A percentile compares a stretch with the other conserved stretches of the same genome.
Conservation (phyloP, 1,284 basidiomycete genomes). For the Fomes fomentarius region DNA sequence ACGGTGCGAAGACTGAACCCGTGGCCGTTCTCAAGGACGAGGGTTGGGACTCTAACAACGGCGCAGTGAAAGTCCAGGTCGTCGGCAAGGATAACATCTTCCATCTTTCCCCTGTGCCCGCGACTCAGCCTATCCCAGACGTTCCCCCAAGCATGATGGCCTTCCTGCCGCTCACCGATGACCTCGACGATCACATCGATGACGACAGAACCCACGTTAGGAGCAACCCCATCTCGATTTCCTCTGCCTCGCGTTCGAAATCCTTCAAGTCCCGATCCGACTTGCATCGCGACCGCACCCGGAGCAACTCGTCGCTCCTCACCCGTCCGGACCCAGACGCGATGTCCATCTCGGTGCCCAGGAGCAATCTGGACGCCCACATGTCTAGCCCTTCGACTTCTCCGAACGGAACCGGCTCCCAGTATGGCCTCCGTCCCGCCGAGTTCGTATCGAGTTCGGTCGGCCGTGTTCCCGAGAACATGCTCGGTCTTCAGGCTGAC, state of each 20-base stretch:
- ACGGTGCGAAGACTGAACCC: slow-evolving; percentile 29
- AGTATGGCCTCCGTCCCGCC: slow-evolving; percentile 23
- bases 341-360: slow-evolving; percentile 37
- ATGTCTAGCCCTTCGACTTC: slow-evolving; percentile 37
- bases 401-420: slow-evolving; percentile 26
- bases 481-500: slow-evolving; percentile 21
- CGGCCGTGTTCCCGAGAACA: slow-evolving; percentile 19
- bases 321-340: slow-evolving; percentile 23
- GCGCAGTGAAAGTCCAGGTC: slow-evolving; percentile 28
- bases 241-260: slow-evolving; percentile 26
- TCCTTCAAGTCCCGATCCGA: slow-evolving; percentile 32
- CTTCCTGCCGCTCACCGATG: slow-evolving; percentile 38
- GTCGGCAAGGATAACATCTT: slow-evolving; percentile 36
- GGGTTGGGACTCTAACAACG: slow-evolving; percentile 9
- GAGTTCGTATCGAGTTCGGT: slow-evolving; percentile 20
- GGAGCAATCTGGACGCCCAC: slow-evolving; percentile 34
- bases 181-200: slow-evolving; percentile 30
- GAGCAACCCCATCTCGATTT: slow-evolving; percentile 3
- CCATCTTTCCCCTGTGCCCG: slow-evolving; percentile 42
- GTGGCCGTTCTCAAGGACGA: slow-evolving; percentile 29
- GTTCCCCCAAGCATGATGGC: slow-evolving; percentile 35
- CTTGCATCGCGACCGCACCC: slow-evolving; percentile 23
- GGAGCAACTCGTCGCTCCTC: slow-evolving; percentile 28
- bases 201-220: slow-evolving; percentile 35
- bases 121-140: slow-evolving; percentile 33